Evolutionary conservation across 768 basidiomycete species (phyloP).

Genomic region (Leccinum truebloodii): DNA sequence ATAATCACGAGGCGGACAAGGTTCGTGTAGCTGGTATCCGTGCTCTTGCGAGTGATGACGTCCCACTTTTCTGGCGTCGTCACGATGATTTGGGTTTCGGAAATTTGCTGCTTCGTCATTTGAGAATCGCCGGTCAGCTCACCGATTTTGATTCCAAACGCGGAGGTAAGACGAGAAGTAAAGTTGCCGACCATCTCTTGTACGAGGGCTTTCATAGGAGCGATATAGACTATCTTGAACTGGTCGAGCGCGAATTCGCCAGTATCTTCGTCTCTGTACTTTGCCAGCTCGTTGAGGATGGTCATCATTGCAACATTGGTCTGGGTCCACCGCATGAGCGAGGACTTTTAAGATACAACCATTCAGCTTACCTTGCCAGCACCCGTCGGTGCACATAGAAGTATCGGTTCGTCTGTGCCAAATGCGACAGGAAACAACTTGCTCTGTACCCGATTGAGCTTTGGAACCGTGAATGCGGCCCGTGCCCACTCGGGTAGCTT

Average conservation of each 20-base stretch:
- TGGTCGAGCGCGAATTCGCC: slow-evolving; percentile 81
- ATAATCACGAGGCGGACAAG: slow-evolving; percentile 95
- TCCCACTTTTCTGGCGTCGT: slow-evolving; percentile 99
- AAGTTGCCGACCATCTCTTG: slow-evolving; percentile 99
- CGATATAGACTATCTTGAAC: slow-evolving; percentile 97
- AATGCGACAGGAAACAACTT: slow-evolving; percentile 92
- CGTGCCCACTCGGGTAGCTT: slow-evolving; percentile 85
- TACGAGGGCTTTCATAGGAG: slow-evolving; percentile 97
- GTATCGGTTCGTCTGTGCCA: slow-evolving; percentile 89
- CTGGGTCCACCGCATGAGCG: slow-evolving; percentile 38
- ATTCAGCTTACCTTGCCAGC: slow-evolving; percentile 84
- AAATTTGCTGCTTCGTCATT: slow-evolving; percentile 96
- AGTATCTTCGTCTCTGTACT: slow-evolving; percentile 81
- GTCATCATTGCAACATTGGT: slow-evolving; percentile 90
- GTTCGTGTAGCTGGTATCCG: slow-evolving; percentile 96
- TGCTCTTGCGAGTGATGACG: slow-evolving; percentile 97
- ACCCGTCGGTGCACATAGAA: slow-evolving; percentile 97
- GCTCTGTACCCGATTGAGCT: slow-evolving; percentile 90
- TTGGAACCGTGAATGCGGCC: slow-evolving; percentile 79
- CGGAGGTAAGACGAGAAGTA: slow-evolving; percentile 59
- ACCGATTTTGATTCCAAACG: slow-evolving; percentile 80
- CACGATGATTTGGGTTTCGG: slow-evolving; percentile 97
- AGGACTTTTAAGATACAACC: background rate
- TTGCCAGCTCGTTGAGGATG: slow-evolving; percentile 83
- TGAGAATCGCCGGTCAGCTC: slow-evolving; percentile 97